Percentiles rank a stretch among this genome's conserved stretches.
Evolutionary conservation across 2,329 filamentous ascomycete species (phyloP).

Genomic region (Fusarium sp.): DNA sequence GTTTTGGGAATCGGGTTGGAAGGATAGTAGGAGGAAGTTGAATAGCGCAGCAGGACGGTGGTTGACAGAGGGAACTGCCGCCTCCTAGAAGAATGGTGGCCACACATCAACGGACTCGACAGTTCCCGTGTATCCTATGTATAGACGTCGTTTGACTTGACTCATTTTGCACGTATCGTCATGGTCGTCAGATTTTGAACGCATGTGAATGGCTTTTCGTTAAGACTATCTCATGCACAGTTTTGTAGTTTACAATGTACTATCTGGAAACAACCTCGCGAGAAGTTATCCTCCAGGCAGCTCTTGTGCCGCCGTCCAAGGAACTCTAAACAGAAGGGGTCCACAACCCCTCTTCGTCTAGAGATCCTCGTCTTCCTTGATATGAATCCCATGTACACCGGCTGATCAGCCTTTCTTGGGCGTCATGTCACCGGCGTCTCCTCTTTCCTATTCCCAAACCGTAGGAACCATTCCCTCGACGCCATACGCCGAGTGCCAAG

Average conservation of each 20-base stretch:
- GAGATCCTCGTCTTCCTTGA: slow-evolving; percentile 34
- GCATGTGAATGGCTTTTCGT: slow-evolving; percentile 33
- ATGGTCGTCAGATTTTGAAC: slow-evolving; percentile 14
- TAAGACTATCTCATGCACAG: slow-evolving; percentile 43
- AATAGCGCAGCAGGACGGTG: slow-evolving; percentile 38
- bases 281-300: slow-evolving; percentile 26
- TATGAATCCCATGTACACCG: slow-evolving; percentile 28
- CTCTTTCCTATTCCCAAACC: slow-evolving; percentile 26
- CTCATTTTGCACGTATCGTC: slow-evolving; percentile 46
- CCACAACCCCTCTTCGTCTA: slow-evolving; percentile 17
- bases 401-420: slow-evolving; percentile 36
- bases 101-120: slow-evolving; percentile 48
- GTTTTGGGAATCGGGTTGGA: slow-evolving; percentile 17
- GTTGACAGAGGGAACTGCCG: slow-evolving; percentile 45
- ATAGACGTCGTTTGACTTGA: slow-evolving; percentile 52
- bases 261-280: slow-evolving; percentile 24
- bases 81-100: slow-evolving; percentile 42
- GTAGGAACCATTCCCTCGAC: slow-evolving; percentile 46
- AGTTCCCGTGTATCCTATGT: slow-evolving; percentile 55
- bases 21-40: slow-evolving; percentile 23
- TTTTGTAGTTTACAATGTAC: slow-evolving; percentile 47
- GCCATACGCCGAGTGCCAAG: slow-evolving; percentile 49
- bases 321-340: slow-evolving; percentile 22
- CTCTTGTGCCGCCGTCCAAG: slow-evolving; percentile 29
- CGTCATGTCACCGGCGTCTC: slow-evolving; percentile 29